Conservation (phyloP, 805 yeast species). For the Saccharomycopsis guyanensis region DNA sequence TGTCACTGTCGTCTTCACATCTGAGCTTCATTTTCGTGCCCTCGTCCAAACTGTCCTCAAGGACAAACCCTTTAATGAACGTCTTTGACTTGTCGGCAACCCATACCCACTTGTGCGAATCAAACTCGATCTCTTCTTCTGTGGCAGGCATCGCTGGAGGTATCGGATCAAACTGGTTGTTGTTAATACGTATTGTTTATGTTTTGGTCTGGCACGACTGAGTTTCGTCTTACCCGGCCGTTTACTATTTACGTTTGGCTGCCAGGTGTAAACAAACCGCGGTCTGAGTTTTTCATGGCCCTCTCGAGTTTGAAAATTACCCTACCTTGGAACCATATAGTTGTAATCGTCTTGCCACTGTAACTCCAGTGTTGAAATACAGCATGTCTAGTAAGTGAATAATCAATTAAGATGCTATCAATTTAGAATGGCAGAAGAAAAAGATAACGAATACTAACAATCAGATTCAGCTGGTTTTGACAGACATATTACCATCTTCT, state of each 20-base stretch:
- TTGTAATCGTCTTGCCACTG: not conserved
- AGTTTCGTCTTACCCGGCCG: too few relatives aligned
- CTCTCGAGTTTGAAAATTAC: too few relatives aligned
- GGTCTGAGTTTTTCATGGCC: too few relatives aligned
- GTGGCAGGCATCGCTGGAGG: not conserved
- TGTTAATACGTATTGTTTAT: not conserved
- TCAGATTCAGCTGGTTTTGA: slow-evolving; percentile 86
- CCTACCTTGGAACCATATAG: not conserved
- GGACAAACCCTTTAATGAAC: slow-evolving; percentile 54
- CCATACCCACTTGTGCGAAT: slow-evolving; percentile 67
- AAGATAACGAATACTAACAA: not conserved
- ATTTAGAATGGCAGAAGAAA: too few relatives aligned
- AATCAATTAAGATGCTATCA: too few relatives aligned
- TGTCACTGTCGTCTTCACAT: slow-evolving; percentile 32
- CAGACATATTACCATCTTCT: slow-evolving; percentile 96
- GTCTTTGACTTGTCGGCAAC: slow-evolving; percentile 50
- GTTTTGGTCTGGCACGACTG: slow-evolving; percentile 1
- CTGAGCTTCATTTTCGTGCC: slow-evolving; percentile 32
- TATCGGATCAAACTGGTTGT: not conserved
- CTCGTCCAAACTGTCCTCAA: slow-evolving; percentile 33
- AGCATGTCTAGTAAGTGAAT: not conserved
- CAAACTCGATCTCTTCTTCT: slow-evolving; percentile 24
- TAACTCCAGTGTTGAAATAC: not conserved
- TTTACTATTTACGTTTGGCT: too few relatives aligned
- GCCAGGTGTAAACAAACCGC: too few relatives aligned